These are phyloP conservation scores for Dactylellina parvicollis DNA, from an alignment of 2,329 filamentous ascomycete genomes.

Conservation along the genomic window DNA sequence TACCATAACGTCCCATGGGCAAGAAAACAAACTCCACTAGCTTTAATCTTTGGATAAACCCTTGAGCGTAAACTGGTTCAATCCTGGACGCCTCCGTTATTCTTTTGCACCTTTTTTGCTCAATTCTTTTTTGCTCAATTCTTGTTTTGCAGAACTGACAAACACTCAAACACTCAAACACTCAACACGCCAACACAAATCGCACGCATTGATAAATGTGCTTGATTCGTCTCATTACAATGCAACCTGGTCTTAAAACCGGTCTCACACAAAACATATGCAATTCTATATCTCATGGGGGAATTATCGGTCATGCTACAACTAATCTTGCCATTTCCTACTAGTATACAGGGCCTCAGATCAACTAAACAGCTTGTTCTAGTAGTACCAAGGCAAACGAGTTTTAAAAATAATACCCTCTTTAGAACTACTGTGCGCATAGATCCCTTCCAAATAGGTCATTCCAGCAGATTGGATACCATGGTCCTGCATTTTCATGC, in stretches of 20 bases:
- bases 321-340: slow-evolving; percentile 14
- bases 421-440: no score
- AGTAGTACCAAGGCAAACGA: not conserved
- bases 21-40: slow-evolving; percentile 55
- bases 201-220: no score
- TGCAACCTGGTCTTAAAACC: no score
- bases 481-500: not conserved
- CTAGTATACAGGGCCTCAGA: slow-evolving; percentile 6
- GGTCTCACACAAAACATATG: no score
- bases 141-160: slow-evolving; percentile 1
- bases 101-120: slow-evolving; percentile 40
- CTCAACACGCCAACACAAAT: slow-evolving; percentile 15
- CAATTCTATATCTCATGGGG: not conserved
- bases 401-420: not conserved
- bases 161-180: not conserved
- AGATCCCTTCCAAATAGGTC: no score
- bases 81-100: slow-evolving; percentile 51
- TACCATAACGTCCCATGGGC: slow-evolving; percentile 55
- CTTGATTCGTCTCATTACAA: no score
- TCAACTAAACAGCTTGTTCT: slow-evolving; percentile 1
- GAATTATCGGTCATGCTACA: not conserved
- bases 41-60: slow-evolving; percentile 52
- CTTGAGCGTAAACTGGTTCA: slow-evolving; percentile 48
- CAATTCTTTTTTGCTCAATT: not conserved
- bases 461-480: no score